A percentile compares a stretch with the other conserved stretches of the same genome.
Evolutionary conservation across 2,329 filamentous ascomycete species (phyloP).

Genomic region (Penicillium sp.): DNA sequence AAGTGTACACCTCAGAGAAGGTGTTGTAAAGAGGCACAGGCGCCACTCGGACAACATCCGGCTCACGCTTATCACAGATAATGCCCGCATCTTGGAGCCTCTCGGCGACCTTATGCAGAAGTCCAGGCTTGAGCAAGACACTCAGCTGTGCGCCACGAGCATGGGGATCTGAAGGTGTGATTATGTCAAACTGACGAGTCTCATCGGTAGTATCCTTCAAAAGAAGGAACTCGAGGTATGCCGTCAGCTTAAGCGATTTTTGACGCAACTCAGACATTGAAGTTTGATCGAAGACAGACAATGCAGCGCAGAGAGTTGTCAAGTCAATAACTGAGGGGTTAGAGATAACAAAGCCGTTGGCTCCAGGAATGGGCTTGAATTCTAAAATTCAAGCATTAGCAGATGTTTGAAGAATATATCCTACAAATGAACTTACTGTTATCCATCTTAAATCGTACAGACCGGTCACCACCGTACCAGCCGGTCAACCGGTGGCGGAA

Average conservation of each 20-base stretch:
- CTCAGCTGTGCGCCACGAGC: constrained; percentile 77
- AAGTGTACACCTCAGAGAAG: constrained; percentile 68
- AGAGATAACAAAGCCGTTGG: constrained; percentile 74
- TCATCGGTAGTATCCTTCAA: constrained; percentile 37
- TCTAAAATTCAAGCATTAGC: constrained; percentile 30
- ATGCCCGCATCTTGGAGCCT: constrained; percentile 69
- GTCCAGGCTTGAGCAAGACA: constrained; percentile 65
- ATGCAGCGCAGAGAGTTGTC: constrained; percentile 66
- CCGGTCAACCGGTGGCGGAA: constrained; percentile 70
- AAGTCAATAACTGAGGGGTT: constrained; percentile 79
- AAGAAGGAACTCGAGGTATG: constrained; percentile 70
- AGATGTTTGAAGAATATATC: not conserved
- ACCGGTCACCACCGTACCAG: constrained; percentile 82
- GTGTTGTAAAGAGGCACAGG: constrained; percentile 81
- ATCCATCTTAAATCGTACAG: constrained; percentile 75
- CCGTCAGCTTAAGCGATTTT: constrained; percentile 71
- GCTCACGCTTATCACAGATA: constrained; percentile 77
- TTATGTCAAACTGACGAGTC: constrained; percentile 53
- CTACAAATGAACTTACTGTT: constrained; percentile 47
- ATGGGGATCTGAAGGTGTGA: constrained; percentile 67
- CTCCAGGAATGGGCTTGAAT: constrained; percentile 75
- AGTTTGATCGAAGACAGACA: constrained; percentile 72
- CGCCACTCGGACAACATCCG: constrained; percentile 78
- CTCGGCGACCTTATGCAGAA: constrained; percentile 67
- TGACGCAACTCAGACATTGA: constrained; percentile 64